phyloP scores from a whole-genome alignment of 768 basidiomycete species.

The Sporobolomyces roseus region DNA sequence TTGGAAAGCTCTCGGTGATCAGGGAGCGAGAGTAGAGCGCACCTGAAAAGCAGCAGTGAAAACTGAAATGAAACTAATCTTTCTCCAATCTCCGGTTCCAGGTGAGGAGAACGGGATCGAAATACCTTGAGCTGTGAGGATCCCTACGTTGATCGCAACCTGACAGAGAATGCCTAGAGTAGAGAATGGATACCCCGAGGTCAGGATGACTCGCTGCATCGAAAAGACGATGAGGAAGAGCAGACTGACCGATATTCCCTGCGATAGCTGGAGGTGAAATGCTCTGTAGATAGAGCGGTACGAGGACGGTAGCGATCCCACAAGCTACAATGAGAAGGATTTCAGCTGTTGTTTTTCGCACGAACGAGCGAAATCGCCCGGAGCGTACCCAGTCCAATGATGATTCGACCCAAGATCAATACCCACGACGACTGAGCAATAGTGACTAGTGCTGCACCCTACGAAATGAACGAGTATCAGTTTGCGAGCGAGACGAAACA shows the following conservation, averaged over 20 bases:
- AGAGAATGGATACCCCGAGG: neutral
- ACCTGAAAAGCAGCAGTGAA: slow-evolving; percentile 30
- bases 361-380: slow-evolving; percentile 49
- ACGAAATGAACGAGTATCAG: neutral
- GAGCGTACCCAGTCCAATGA: slow-evolving; percentile 16
- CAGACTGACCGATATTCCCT: slow-evolving; percentile 63
- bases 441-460: slow-evolving; percentile 65
- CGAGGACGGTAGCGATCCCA: slow-evolving; percentile 54
- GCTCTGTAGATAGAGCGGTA: slow-evolving; percentile 79
- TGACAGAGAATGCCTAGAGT: slow-evolving; percentile 70
- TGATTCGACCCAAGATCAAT: slow-evolving; percentile 66
- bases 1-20: too few relatives aligned
- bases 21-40: neutral
- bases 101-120: slow-evolving; percentile 57
- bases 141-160: slow-evolving; percentile 74
- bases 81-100: slow-evolving; percentile 28
- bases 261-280: slow-evolving; percentile 72
- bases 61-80: slow-evolving; percentile 32
- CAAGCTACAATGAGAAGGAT: slow-evolving; percentile 51
- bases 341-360: too few relatives aligned
- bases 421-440: slow-evolving; percentile 58
- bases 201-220: neutral
- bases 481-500: neutral
- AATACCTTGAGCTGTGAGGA: slow-evolving; percentile 76
- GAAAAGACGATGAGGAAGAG: neutral